Conservation (phyloP, 1,284 basidiomycete species). For the Pascua sp. region DNA sequence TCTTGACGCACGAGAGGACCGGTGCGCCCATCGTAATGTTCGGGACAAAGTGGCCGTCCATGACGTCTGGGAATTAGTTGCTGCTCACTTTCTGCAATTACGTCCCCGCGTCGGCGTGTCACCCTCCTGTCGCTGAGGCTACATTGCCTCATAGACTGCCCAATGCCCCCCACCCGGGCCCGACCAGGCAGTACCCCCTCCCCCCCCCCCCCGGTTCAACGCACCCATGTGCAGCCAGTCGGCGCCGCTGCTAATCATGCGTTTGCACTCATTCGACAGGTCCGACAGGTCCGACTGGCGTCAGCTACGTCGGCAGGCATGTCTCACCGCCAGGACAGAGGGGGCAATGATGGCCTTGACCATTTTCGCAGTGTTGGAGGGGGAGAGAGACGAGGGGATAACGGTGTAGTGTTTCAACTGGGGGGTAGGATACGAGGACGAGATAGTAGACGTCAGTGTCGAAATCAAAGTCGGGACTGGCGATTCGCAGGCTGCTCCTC, state of each 20-base stretch:
- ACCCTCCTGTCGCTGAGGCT: not conserved
- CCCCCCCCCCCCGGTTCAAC: constrained; percentile 27
- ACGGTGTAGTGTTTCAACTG: not conserved
- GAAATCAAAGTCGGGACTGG: too few relatives aligned
- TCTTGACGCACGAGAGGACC: constrained; percentile 79
- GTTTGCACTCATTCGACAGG: constrained; percentile 82
- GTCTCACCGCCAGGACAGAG: constrained; percentile 70
- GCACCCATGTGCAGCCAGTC: constrained; percentile 96
- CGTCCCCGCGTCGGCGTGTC: not conserved
- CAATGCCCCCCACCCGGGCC: too few relatives aligned
- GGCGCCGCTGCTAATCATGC: constrained; percentile 86
- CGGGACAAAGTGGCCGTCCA: constrained; percentile 99
- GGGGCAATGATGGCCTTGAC: constrained; percentile 82
- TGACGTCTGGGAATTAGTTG: constrained; percentile 64
- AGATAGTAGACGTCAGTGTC: too few relatives aligned
- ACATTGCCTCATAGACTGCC: too few relatives aligned
- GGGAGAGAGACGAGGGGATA: not conserved
- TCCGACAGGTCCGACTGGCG: constrained; percentile 80
- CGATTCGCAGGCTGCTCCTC: too few relatives aligned
- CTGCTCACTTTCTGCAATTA: too few relatives aligned
- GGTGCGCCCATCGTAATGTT: constrained; percentile 97
- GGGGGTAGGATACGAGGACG: not conserved
- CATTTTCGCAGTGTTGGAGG: constrained; percentile 53
- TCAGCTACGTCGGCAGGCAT: not conserved
- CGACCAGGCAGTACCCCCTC: not conserved